Conservation (phyloP, 805 yeast species). For the Metschnikowia reukaufii region DNA sequence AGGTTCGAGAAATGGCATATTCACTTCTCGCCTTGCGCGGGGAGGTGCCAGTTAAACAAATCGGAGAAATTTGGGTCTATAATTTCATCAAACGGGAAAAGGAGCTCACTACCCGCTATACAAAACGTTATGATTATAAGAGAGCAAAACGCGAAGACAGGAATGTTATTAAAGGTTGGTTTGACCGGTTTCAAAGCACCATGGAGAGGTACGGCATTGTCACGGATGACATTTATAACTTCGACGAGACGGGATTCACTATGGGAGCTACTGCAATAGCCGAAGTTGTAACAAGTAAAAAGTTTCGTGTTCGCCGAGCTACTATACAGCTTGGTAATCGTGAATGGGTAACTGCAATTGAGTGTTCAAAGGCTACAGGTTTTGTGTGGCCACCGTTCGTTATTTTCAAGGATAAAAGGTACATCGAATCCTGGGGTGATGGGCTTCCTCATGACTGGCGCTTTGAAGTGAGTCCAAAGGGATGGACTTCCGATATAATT, state of each 20-base stretch:
- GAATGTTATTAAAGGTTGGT: no score
- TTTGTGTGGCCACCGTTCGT: neutral
- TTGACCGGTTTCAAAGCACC: neutral
- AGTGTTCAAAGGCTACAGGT: neutral
- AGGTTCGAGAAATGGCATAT: no score
- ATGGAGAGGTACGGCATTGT: neutral
- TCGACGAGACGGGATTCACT: neutral
- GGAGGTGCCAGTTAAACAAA: no score
- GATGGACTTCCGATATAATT: neutral
- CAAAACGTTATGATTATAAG: no score
- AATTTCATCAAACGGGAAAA: no score
- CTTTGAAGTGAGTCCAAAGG: neutral
- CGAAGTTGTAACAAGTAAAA: neutral
- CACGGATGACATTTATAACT: neutral
- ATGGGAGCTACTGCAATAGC: neutral
- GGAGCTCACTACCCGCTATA: no score
- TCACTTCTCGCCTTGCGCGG: no score
- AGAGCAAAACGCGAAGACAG: no score
- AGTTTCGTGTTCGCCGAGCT: neutral
- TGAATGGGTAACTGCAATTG: no score
- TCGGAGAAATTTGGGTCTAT: no score
- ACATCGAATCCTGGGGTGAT: neutral
- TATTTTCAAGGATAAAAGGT: neutral
- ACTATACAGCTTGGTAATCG: no score
- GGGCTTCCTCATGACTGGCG: neutral